Percentiles rank a stretch among this genome's conserved stretches.
Conservation (phyloP, 2,329 filamentous ascomycete species). For the Leptographium procerum region DNA sequence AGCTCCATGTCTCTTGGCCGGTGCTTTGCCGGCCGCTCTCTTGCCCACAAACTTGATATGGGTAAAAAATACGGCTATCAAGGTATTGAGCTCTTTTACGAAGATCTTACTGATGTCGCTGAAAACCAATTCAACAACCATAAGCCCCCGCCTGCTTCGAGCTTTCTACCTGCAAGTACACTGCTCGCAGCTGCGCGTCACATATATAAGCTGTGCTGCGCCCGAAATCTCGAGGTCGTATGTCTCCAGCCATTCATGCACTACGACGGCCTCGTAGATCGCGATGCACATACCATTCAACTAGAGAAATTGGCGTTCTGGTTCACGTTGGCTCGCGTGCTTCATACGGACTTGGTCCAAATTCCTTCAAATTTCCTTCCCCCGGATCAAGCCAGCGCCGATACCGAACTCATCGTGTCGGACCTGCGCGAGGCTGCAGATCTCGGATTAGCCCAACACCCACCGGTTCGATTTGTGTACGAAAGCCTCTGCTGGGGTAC, state of each 20-base stretch:
- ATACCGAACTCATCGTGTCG: slow-evolving; percentile 36
- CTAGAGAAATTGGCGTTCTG: slow-evolving; percentile 45
- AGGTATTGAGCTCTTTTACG: slow-evolving; percentile 52
- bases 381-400: slow-evolving; percentile 11
- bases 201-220: slow-evolving; percentile 33
- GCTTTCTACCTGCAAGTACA: not conserved
- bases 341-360: slow-evolving; percentile 48
- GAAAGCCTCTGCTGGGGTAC: slow-evolving; percentile 52
- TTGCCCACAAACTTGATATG: slow-evolving; percentile 7
- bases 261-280: slow-evolving; percentile 49
- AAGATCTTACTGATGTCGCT: slow-evolving; percentile 45
- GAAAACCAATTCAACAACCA: too few relatives aligned
- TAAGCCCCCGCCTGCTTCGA: too few relatives aligned
- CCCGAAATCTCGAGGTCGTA: slow-evolving; percentile 33
- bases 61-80: slow-evolving; percentile 27
- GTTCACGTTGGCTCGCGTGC: slow-evolving; percentile 43
- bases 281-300: slow-evolving; percentile 35
- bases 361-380: slow-evolving; percentile 48
- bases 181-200: slow-evolving; percentile 31
- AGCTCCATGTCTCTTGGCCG: slow-evolving; percentile 11
- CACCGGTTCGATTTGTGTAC: slow-evolving; percentile 44
- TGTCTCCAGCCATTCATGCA: slow-evolving; percentile 52
- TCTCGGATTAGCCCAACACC: slow-evolving; percentile 34
- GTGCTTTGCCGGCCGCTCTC: slow-evolving; percentile 8
- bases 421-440: slow-evolving; percentile 47